Percentiles rank a stretch among this genome's conserved stretches.
Evolutionary conservation across 805 yeast species (phyloP).

Genomic region (Candida koratica): DNA sequence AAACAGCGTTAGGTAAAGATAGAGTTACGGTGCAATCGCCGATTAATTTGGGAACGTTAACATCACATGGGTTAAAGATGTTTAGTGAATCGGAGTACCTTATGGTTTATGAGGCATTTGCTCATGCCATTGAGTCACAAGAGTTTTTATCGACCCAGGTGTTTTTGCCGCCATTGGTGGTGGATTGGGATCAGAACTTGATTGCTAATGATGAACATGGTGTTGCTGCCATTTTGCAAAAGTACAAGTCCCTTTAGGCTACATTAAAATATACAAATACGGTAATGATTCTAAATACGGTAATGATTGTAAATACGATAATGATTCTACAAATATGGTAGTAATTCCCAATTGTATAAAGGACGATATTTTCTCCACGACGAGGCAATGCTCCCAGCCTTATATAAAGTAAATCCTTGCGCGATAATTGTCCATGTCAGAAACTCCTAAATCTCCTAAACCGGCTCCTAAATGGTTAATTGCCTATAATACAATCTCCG

Average conservation of each 20-base stretch:
- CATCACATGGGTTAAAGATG: slow-evolving; percentile 24
- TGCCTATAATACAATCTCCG: slow-evolving; percentile 40
- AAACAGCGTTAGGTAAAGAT: slow-evolving; percentile 14
- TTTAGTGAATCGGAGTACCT: slow-evolving; percentile 38
- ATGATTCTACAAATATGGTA: too few relatives aligned
- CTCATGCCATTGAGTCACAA: slow-evolving; percentile 20
- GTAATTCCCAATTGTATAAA: too few relatives aligned
- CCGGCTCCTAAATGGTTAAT: slow-evolving; percentile 34
- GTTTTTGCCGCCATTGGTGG: slow-evolving; percentile 39
- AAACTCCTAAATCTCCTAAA: slow-evolving; percentile 1
- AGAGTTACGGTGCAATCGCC: slow-evolving; percentile 17
- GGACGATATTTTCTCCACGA: too few relatives aligned
- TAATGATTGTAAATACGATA: too few relatives aligned
- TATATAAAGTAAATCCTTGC: too few relatives aligned
- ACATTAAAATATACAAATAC: too few relatives aligned
- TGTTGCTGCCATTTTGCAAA: slow-evolving; percentile 26
- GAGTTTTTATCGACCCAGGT: slow-evolving; percentile 28
- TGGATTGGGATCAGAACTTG: slow-evolving; percentile 44
- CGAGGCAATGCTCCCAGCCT: too few relatives aligned
- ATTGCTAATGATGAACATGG: slow-evolving; percentile 37
- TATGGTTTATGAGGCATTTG: slow-evolving; percentile 36
- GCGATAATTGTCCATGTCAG: too few relatives aligned
- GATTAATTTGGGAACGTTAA: slow-evolving; percentile 18
- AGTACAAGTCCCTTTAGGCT: too few relatives aligned
- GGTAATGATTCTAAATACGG: too few relatives aligned